Conservation (phyloP, 2,329 filamentous ascomycete genomes). For the Metarhizium robertsii region DNA sequence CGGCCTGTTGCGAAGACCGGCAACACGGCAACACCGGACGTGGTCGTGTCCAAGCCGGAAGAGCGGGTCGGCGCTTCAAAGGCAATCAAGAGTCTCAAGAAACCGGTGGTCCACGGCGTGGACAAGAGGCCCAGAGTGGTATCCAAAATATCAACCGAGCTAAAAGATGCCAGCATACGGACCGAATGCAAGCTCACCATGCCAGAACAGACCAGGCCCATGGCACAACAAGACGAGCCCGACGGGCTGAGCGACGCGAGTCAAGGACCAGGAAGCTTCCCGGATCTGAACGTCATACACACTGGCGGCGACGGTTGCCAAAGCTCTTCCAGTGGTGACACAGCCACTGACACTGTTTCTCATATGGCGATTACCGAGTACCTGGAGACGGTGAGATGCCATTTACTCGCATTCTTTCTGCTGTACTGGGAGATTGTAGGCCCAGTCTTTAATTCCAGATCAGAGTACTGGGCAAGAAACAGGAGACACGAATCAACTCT, state of each 20-base stretch:
- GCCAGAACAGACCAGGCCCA: neutral
- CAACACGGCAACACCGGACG: constrained; percentile 1
- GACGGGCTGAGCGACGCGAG: constrained; percentile 6
- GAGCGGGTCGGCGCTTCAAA: neutral
- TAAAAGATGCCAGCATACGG: neutral
- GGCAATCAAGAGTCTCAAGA: neutral
- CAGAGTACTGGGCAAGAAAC: constrained; percentile 23
- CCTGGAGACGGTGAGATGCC: constrained; percentile 2
- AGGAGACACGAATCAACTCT: constrained; percentile 13
- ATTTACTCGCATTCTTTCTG: constrained; percentile 4
- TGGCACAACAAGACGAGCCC: neutral
- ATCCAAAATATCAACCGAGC: neutral
- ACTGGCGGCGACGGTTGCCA: constrained; percentile 16
- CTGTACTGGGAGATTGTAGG: constrained; percentile 27
- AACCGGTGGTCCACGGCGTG: neutral
- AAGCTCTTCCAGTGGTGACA: constrained; percentile 12
- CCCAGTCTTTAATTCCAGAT: constrained; percentile 29
- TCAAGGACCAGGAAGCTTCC: constrained; percentile 19
- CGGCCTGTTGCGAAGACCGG: neutral
- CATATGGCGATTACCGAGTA: neutral
- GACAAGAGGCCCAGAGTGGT: neutral
- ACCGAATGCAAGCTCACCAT: neutral
- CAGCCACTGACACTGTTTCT: neutral
- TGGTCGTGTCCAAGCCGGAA: neutral
- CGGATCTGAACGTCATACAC: constrained; percentile 15